Percentiles rank a stretch among this genome's conserved stretches.
These are phyloP conservation scores for Conticribra guillardii DNA, from an alignment of 108 stramenopile species.

Conservation along the genomic window DNA sequence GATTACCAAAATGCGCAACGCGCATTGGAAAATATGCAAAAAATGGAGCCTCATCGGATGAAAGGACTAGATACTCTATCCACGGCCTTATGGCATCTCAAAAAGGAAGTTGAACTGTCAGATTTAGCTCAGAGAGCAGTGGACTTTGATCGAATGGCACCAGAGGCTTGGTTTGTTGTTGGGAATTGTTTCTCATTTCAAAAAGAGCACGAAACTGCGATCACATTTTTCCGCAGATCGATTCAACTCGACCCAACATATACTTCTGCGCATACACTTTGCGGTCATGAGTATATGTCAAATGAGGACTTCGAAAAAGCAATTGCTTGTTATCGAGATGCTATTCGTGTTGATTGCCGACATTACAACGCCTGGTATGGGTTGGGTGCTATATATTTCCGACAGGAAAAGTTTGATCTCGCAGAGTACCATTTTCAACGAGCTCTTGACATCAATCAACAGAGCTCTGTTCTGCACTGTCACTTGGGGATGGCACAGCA, in stretches of 20 bases:
- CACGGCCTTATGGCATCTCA: constrained; percentile 94
- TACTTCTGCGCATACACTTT: constrained; percentile 95
- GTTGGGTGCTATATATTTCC: constrained; percentile 95
- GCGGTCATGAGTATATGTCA: constrained; percentile 96
- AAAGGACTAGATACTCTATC: constrained; percentile 92
- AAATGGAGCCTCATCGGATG: constrained; percentile 89
- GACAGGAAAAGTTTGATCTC: constrained; percentile 96
- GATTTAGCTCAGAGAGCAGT: constrained; percentile 90
- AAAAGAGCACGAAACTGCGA: constrained; percentile 96
- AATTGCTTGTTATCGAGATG: constrained; percentile 88
- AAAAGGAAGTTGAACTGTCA: constrained; percentile 94
- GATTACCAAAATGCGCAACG: constrained; percentile 90
- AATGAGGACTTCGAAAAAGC: constrained; percentile 98
- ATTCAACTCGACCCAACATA: constrained; percentile 89
- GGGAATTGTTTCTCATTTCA: constrained; percentile 98
- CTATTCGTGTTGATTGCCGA: constrained; percentile 85
- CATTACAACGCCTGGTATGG: constrained; percentile 97
- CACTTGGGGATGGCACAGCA: constrained; percentile 95
- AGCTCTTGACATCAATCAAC: constrained; percentile 88
- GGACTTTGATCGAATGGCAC: constrained; percentile 85
- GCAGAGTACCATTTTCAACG: constrained; percentile 96
- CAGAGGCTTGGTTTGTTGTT: constrained; percentile 96
- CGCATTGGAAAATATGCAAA: constrained; percentile 84
- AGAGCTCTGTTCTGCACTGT: constrained; percentile 89
- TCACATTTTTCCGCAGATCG: constrained; percentile 93